Conservation (phyloP, 495 filamentous ascomycete genomes). For the Letharia lupina region DNA sequence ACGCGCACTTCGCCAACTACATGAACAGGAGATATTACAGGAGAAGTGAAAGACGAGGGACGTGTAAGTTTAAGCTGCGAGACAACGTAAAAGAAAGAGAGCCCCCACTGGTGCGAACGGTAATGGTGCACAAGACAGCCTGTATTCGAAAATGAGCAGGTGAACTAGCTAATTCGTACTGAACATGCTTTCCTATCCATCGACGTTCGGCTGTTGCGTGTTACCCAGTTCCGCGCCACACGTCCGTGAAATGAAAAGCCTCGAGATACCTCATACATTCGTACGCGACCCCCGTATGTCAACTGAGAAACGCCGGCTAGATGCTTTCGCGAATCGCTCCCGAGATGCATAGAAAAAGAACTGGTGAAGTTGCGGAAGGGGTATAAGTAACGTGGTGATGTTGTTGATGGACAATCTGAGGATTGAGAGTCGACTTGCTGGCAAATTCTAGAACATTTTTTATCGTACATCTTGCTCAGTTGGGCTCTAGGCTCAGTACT, state of each 20-base stretch:
- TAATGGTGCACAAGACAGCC: background rate
- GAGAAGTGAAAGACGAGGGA: background rate
- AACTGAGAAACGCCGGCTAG: background rate
- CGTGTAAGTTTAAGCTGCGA: background rate
- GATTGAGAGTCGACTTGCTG: background rate
- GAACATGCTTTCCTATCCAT: background rate
- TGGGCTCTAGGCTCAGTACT: constrained; percentile 5
- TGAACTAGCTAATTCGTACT: background rate
- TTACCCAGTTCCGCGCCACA: constrained; percentile 1
- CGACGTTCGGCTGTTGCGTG: background rate
- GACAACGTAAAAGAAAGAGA: background rate
- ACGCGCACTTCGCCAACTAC: background rate
- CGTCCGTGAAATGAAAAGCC: background rate
- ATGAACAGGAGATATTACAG: background rate
- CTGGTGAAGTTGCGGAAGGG: background rate
- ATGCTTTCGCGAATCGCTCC: constrained; percentile 4
- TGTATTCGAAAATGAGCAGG: background rate
- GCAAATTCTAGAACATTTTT: background rate
- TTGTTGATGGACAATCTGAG: background rate
- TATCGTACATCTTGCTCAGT: background rate
- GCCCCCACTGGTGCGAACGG: background rate
- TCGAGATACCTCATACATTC: background rate
- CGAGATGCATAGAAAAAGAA: background rate
- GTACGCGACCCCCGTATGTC: background rate
- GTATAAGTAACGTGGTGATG: background rate